Base-by-base conservation (phyloP, 805 yeast genomes). In the Suhomyces kilbournensis region DNA sequence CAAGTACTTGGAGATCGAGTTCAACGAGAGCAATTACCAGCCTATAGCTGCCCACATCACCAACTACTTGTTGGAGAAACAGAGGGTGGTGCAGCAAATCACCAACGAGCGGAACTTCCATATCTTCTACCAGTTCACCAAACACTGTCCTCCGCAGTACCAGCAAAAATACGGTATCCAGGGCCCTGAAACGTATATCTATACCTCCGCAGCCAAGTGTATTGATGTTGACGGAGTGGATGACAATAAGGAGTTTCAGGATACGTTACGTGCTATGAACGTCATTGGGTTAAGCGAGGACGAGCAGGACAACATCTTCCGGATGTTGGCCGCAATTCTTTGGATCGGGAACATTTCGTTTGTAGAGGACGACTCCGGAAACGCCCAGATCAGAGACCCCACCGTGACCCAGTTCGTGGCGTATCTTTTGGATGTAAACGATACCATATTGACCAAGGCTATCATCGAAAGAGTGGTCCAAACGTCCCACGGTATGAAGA, bases 1-100 rank as follows among this genome's bases (percentile, higher is more conserved):
- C 46, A 90, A 90, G 70, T 94, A 94, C 69, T 77, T 94, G 45
- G 97, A 94, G 70, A 94, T 94, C 58, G 84, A 83, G 62, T 94
- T 94, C 76, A 88, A 90, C 67, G 73, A 79, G 19, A 52, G 63
- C 14, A 82, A 80, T 60, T 88, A 84, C 63, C 96, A 89, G 67
- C 99, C 99, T 3, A 86, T 90, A 42, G 90, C 96, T 43, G 99
- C 97, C 46, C 93, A 91, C 67, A 94, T 94, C 67, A 94, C 98
- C 51, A 94, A 94, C 70, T 94, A 94, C 67, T 72, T 94, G 56
- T 76, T 94, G 57, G 99, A 94, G 66, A 94, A 94, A 67, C 96
- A 90, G 71, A 82, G 99, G 70, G 97, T 94, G 30, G 99, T 94
- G n/a, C 85, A 93, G 32, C 99, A 94, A 70, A 89, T 91, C 59